Evolutionary conservation across 2,329 filamentous ascomycete genomes (phyloP).

Genomic region (Dactylonectria macrodidyma): DNA sequence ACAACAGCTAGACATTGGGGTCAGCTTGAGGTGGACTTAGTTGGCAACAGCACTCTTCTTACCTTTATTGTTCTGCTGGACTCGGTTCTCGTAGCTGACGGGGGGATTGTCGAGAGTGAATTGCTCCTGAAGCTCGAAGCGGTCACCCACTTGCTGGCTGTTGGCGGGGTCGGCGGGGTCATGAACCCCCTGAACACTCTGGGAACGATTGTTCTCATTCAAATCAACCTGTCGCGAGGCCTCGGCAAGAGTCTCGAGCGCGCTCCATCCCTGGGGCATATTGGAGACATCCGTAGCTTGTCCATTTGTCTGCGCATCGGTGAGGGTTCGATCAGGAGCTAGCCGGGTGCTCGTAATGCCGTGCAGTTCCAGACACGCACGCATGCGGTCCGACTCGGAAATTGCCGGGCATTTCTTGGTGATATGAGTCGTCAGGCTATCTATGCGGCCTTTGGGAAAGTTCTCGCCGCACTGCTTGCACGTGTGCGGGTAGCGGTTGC

Average conservation of each 20-base stretch:
- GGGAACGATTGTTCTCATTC: conserved; percentile 71
- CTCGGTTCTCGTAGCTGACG: conserved; percentile 60
- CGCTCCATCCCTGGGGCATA: conserved; percentile 78
- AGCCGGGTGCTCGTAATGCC: conserved; percentile 72
- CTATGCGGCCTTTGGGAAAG: conserved; percentile 91
- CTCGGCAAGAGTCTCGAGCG: conserved; percentile 88
- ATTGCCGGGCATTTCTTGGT: conserved; percentile 90
- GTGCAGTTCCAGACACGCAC: conserved; percentile 80
- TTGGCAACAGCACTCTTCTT: conserved; percentile 1
- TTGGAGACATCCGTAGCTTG: conserved; percentile 49
- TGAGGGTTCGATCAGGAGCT: conserved; percentile 50
- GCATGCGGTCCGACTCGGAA: conserved; percentile 80
- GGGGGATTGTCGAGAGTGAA: conserved; percentile 72
- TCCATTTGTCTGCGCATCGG: conserved; percentile 48
- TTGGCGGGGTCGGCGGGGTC: conserved; percentile 47
- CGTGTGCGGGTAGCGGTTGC: conserved; percentile 92
- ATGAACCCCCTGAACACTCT: conserved; percentile 55
- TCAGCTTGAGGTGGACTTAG: conserved; percentile 22
- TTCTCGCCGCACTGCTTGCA: conserved; percentile 91
- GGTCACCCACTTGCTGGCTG: conserved; percentile 49
- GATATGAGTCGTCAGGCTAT: conserved; percentile 85
- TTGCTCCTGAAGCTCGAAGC: conserved; percentile 71
- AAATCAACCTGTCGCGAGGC: conserved; percentile 86
- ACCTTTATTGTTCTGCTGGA: conserved; percentile 48
- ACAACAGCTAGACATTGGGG: conserved; percentile 33